Conservation (phyloP, 2,329 filamentous ascomycete species). For the Colletotrichum cordylinicola region DNA sequence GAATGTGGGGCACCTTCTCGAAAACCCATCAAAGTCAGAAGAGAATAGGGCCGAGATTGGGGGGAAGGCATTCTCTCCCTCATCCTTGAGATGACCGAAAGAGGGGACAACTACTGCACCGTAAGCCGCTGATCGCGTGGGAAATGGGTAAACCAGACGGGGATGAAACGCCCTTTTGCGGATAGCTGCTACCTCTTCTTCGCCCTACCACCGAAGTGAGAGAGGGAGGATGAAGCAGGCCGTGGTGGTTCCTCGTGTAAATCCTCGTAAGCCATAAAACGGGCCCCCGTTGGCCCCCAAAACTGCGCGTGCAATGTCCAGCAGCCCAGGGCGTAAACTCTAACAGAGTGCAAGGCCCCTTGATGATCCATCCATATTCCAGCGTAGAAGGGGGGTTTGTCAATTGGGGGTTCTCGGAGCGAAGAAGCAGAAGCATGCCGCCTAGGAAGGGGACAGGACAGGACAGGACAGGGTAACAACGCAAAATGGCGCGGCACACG, state of each 20-base stretch:
- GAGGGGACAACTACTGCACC: not conserved
- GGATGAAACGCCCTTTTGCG: conserved; percentile 4
- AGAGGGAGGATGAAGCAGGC: not conserved
- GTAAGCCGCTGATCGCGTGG: conserved; percentile 5
- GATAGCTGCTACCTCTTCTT: not conserved
- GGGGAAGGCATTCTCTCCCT: not conserved
- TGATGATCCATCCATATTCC: conserved; percentile 12
- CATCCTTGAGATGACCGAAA: not conserved
- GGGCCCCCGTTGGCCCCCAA: conserved; percentile 1
- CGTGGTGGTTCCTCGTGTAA: not conserved
- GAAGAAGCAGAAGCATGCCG: not conserved
- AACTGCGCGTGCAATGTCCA: not conserved
- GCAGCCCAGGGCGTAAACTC: conserved; percentile 4
- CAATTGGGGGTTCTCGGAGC: not conserved
- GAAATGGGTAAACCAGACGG: not conserved
- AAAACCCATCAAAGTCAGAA: not conserved
- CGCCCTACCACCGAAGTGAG: not conserved
- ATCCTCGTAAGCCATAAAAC: not conserved
- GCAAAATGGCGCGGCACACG: not conserved
- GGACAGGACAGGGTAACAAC: not conserved
- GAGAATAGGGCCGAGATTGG: conserved; percentile 5
- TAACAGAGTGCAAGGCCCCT: conserved; percentile 12
- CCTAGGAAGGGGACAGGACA: not conserved
- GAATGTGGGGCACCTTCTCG: conserved; percentile 9
- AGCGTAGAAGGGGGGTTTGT: not conserved